Evolutionary conservation across 1,284 basidiomycete genomes (phyloP).

Genomic region (Somion occarium): DNA sequence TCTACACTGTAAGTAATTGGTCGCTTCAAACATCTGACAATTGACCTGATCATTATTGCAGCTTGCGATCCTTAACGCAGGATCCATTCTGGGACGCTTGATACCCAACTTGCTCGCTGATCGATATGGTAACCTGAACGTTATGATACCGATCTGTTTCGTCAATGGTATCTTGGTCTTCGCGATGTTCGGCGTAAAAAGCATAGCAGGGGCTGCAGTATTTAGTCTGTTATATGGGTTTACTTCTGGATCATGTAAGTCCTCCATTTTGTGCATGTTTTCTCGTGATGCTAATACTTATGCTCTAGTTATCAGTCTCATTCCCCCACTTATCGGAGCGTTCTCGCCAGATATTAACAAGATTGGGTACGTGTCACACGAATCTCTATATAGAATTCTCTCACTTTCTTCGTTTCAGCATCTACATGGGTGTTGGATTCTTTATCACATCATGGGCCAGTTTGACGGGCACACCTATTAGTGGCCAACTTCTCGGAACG

Average conservation of each 20-base stretch:
- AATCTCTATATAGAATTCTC: not conserved
- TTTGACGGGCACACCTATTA: not conserved
- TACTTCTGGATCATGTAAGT: constrained; percentile 18
- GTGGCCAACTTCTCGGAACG: not conserved
- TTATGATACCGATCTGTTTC: constrained; percentile 4
- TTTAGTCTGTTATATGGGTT: constrained; percentile 16
- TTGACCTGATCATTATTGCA: not conserved
- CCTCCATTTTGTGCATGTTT: not conserved
- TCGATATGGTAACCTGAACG: constrained; percentile 7
- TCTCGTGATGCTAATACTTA: not conserved
- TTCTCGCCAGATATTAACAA: not conserved
- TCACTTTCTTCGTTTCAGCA: not conserved
- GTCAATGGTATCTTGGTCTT: constrained; percentile 15
- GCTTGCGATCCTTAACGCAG: not conserved
- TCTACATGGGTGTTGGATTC: not conserved
- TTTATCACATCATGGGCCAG: not conserved
- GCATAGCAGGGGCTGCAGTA: constrained; percentile 5
- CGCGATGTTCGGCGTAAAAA: constrained; percentile 16
- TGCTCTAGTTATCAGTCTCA: not conserved
- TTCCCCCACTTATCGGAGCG: not conserved
- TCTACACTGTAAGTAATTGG: constrained; percentile 4
- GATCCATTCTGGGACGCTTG: constrained; percentile 8
- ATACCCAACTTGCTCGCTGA: constrained; percentile 15
- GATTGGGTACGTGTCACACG: not conserved
- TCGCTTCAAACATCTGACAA: not conserved